Base-by-base conservation (phyloP, 1,139 yeast genomes). In the Debaryomyces robertsiae region DNA sequence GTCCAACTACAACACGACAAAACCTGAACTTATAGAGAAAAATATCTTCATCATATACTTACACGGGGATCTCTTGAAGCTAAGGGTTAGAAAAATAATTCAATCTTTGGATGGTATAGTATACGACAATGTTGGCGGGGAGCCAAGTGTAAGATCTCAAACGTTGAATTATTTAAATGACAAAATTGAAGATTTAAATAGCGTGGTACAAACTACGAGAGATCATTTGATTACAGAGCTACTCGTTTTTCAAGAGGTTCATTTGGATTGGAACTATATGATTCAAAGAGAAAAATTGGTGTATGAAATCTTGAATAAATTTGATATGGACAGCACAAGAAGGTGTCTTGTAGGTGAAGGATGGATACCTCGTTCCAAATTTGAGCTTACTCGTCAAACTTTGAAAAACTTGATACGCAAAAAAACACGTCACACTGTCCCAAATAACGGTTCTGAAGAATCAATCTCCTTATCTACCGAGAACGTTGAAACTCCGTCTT, bases 291-390 rank as follows among this genome's bases (percentile, higher is more conserved):
- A 93, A 55, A 82, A 82, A 55, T 73, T 83, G 24, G 82, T 90
- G 28, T 89, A 81, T 61, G 79, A 83, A 49, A 77, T 87, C 0
- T 72, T 93, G 59, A 91, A 91, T 63, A 73, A 79, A 53, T 90
- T 91, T 63, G 87, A 85, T 57, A 88, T 82, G 60, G 97, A 91
- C 60, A 80, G 82, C 44, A 81, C 89, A 28, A 78, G 98, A 63
- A 79, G 93, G 54, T 86, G 95, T 46, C 70, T 93, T 42, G 89
- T 93, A 45, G 98, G 95, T n/a, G 98, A 93, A 69, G 99, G 98
- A 24, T 93, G 98, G 98, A 77, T 90, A 27, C 95, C 95, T 1
- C 54, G 50, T 23, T 47, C 53, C 13, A 73, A 70, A 40, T 55
- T 61, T 38, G 46, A 42, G 6, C 48, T 46, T 16, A 53, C 65